These are phyloP conservation scores for Penicillium lagena DNA, from an alignment of 495 filamentous ascomycete genomes.

Conservation along the genomic window DNA sequence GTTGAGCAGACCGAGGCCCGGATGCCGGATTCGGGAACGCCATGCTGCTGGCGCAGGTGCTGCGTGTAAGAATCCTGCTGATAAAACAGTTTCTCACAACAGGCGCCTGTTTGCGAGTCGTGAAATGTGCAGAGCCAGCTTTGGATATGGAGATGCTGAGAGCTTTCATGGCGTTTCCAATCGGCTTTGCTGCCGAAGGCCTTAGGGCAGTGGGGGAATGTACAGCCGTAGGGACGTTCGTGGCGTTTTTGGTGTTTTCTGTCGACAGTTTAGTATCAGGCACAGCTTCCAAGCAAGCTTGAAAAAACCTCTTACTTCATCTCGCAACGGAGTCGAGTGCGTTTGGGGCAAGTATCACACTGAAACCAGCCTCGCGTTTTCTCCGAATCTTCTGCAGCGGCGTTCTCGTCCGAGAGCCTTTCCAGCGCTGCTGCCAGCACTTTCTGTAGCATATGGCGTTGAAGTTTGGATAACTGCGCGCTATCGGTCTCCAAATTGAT, in stretches of 20 bases:
- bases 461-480: constrained; percentile 18
- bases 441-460: constrained; percentile 30
- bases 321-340: constrained; percentile 56
- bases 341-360: constrained; percentile 51
- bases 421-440: constrained; percentile 28
- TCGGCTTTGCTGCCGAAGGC: constrained; percentile 89
- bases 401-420: constrained; percentile 17
- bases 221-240: constrained; percentile 82
- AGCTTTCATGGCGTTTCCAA: constrained; percentile 94
- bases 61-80: constrained; percentile 53
- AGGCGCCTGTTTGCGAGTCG: constrained; percentile 18
- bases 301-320: constrained; percentile 51
- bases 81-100: constrained; percentile 56
- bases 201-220: constrained; percentile 65
- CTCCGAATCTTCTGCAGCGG: constrained; percentile 13
- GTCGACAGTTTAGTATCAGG: background rate
- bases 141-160: constrained; percentile 71
- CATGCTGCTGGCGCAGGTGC: constrained; percentile 53
- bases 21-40: constrained; percentile 29
- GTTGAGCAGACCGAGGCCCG: constrained; percentile 42
- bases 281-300: background rate
- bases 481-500: constrained; percentile 16
- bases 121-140: constrained; percentile 66
- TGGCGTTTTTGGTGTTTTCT: constrained; percentile 87
- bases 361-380: constrained; percentile 30